Percentiles rank a stretch among this genome's conserved stretches.
Conservation (phyloP, 2,329 filamentous ascomycete species). For the Drechslerella dactyloides region DNA sequence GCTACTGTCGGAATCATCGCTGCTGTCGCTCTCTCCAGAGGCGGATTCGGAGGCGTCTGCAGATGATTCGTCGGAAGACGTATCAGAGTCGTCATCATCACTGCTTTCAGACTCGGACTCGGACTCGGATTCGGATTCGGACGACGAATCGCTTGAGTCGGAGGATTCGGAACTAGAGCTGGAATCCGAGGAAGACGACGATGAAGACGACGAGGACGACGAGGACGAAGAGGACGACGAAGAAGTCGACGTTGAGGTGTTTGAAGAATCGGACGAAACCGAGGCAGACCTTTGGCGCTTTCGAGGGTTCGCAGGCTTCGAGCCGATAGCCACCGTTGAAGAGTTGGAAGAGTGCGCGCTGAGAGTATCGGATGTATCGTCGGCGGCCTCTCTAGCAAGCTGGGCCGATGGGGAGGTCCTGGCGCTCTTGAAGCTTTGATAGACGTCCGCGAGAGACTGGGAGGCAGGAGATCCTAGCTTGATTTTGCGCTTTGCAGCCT, state of each 20-base stretch:
- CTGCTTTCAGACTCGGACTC: conserved; percentile 31
- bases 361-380: conserved; percentile 50
- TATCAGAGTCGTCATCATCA: conserved; percentile 50
- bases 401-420: conserved; percentile 33
- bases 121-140: conserved; percentile 51
- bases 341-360: conserved; percentile 32
- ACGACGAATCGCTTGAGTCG: conserved; percentile 52
- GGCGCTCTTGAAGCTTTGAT: conserved; percentile 30
- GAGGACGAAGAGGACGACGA: conserved; percentile 22
- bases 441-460: conserved; percentile 31
- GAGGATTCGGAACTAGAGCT: conserved; percentile 49
- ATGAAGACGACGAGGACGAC: conserved; percentile 52
- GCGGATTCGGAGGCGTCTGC: conserved; percentile 59
- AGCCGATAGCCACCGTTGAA: conserved; percentile 4
- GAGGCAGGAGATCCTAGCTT: conserved; percentile 22
- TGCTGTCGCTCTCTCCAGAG: conserved; percentile 55
- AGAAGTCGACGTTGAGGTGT: conserved; percentile 13
- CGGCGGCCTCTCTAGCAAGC: conserved; percentile 42
- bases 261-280: conserved; percentile 32
- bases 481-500: conserved; percentile 31
- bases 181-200: conserved; percentile 56
- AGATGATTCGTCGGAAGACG: conserved; percentile 60
- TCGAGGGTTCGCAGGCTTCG: conserved; percentile 33
- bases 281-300: conserved; percentile 43
- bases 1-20: conserved; percentile 27